A percentile compares a stretch with the other conserved stretches of the same genome.
These are phyloP conservation scores for Calocybe gangraenosa DNA, from an alignment of 768 basidiomycete genomes.

Conservation along the genomic window DNA sequence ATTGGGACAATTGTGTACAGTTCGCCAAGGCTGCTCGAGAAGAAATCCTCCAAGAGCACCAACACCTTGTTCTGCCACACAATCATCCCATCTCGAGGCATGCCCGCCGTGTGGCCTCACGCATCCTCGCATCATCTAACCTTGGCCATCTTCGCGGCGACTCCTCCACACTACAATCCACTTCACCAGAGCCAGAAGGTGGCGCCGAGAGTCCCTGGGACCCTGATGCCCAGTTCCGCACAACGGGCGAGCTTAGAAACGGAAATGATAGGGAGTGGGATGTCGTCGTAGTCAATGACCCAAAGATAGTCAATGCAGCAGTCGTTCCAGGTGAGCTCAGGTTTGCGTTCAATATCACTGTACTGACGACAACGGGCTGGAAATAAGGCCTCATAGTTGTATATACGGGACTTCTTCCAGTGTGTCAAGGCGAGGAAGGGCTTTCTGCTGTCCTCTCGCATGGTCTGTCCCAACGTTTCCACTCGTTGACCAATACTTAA, in stretches of 20 bases:
- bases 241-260: conserved; percentile 12
- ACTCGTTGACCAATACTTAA: neutral
- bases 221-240: conserved; percentile 25
- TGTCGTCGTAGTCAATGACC: conserved; percentile 75
- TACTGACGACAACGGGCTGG: too few species aligned
- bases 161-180: neutral
- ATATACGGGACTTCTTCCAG: conserved; percentile 83
- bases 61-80: conserved; percentile 53
- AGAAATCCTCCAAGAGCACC: conserved; percentile 49
- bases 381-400: conserved; percentile 61
- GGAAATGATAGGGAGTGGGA: conserved; percentile 51
- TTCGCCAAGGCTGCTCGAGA: conserved; percentile 36
- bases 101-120: conserved; percentile 64
- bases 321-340: conserved; percentile 58
- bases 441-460: conserved; percentile 84
- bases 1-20: conserved; percentile 18
- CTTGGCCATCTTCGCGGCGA: conserved; percentile 57
- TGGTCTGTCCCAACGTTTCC: conserved; percentile 42
- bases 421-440: conserved; percentile 74
- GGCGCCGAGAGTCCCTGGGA: conserved; percentile 25
- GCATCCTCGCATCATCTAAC: conserved; percentile 66
- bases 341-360: neutral
- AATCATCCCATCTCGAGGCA: conserved; percentile 62
- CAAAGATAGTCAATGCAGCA: conserved; percentile 70
- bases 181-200: conserved; percentile 19